Evolutionary conservation across 805 yeast species (phyloP), one percentile per base, ranked within the genome.

Genomic region (Kodamaea kaohsiungensis): DNA sequence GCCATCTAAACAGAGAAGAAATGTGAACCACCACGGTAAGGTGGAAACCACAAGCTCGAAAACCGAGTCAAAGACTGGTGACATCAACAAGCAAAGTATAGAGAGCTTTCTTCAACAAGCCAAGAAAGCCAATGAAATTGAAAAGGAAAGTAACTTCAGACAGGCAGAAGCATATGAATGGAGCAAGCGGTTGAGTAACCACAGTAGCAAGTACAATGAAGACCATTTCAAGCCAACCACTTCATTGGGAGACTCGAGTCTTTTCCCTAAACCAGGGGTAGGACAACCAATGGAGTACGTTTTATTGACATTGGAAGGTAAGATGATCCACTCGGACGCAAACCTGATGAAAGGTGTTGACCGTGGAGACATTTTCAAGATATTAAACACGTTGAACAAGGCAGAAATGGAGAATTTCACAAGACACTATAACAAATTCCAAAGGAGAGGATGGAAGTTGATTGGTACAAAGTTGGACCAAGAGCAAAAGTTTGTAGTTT

Each of bases 121-220:
- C 3, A 80, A 80, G 54, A 63, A 64, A 15, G 67, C 69, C 16
- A 72, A 71, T 52, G 76, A 76, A 18, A 48, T 58, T 16, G 71
- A 71, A 33, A 77, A 77, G 38, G 81, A 81, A 54, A 70, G 71
- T 39, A 61, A 71, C 42, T 82, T 81, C 60, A 75, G 84, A 38
- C 79, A 78, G 47, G 62, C 70, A 39, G 73, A 75, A 42, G 85
- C 87, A 0, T 82, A 70, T 55, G 86, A 83, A 51, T 81, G 83
- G 81, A 74, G 81, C 42, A 70, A 61, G 38, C 67, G 72, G 43
- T 67, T 70, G 59, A 51, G 40, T 59, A 67, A 15, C 60, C 70
- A n/a, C 71, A 7, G 77, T 6, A 64, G 78, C n/a, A 45, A 66
- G 82, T 0, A 72, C 48, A 60, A 68, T 13, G 63, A 68, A 76